Evolutionary conservation across 495 filamentous ascomycete species (phyloP), one percentile per base, ranked within the genome.

Genomic region (Xylaria flabelliformis): DNA sequence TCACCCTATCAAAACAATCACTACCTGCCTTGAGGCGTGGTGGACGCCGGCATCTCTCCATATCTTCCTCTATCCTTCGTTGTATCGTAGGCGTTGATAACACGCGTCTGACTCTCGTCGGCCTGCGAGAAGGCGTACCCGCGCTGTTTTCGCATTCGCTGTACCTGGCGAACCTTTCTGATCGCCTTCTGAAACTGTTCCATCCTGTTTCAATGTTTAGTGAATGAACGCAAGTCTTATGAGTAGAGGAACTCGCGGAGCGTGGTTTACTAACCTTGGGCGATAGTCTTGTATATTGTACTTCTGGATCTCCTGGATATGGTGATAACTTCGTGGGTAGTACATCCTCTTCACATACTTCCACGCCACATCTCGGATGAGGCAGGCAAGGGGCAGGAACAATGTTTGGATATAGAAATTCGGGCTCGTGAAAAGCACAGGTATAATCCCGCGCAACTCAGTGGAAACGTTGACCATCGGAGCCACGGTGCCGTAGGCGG

Each of bases 151-250:
- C 96, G 94, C 96, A 98, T 99, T 72, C 96, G 91, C 83, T 98
- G 97, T 53, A 98, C 97, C 83, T 99, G 96, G 55, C 96, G 91
- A 62, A 98, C 96, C 83, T 99, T 99, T 74, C 96, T 91, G 78
- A 99, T 98, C 34, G 96, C 96, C 82, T 99, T 99, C 82, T 99
- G 96, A 89, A 99, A 99, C 82, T 99, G 96, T 81, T 99, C 96
- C 96, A 99, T 99, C 50, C 92, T 93, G 72, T 76, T 48, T 56
- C 17, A 32, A 39, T 41, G 41, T 34, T 79, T 73, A 79, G 77
- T 24, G 24, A 61, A 44, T 10, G 34, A 50, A 24, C 29, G 29
- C n/a, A 51, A 41, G 32, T 53, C 42, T n/a, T 58, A 36, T 55
- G 10, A 32, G 24, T 39, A 34, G 26, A 36, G 15, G 15, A 36